Evolutionary conservation across 2,329 filamentous ascomycete species (phyloP).

Genomic region (Cordyceps cateniannulata): DNA sequence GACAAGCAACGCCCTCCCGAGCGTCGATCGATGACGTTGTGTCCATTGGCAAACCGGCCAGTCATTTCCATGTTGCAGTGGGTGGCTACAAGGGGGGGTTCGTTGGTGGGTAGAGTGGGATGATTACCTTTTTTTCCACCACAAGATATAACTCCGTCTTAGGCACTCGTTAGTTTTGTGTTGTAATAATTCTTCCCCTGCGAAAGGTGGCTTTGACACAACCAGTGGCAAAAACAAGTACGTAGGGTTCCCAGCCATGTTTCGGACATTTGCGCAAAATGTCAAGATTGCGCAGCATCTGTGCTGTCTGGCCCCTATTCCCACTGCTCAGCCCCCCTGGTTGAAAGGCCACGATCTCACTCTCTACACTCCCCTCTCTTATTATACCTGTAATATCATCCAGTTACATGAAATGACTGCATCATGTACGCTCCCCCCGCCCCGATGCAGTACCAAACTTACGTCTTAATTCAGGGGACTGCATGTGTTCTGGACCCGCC

Average conservation of each 20-base stretch:
- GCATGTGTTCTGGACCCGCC: neutral
- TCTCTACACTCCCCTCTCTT: neutral
- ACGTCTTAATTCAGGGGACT: neutral
- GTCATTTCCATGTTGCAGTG: neutral
- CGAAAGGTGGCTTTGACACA: neutral
- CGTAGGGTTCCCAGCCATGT: neutral
- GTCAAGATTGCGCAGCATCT: neutral
- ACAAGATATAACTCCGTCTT: neutral
- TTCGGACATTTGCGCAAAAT: neutral
- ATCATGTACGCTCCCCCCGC: neutral
- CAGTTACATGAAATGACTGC: slow-evolving; percentile 2
- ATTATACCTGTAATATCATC: neutral
- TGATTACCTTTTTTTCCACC: neutral
- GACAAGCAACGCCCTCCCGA: neutral
- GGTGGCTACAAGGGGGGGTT: neutral
- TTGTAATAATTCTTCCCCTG: neutral
- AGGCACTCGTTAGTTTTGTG: neutral
- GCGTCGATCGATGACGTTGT: slow-evolving; percentile 10
- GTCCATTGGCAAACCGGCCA: neutral
- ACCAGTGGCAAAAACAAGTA: neutral
- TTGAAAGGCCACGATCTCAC: neutral
- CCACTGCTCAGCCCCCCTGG: neutral
- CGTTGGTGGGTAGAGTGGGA: neutral
- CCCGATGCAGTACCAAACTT: neutral
- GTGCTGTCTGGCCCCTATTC: neutral